Conservation (phyloP, 2,329 filamentous ascomycete genomes). For the Didymella segeticola region DNA sequence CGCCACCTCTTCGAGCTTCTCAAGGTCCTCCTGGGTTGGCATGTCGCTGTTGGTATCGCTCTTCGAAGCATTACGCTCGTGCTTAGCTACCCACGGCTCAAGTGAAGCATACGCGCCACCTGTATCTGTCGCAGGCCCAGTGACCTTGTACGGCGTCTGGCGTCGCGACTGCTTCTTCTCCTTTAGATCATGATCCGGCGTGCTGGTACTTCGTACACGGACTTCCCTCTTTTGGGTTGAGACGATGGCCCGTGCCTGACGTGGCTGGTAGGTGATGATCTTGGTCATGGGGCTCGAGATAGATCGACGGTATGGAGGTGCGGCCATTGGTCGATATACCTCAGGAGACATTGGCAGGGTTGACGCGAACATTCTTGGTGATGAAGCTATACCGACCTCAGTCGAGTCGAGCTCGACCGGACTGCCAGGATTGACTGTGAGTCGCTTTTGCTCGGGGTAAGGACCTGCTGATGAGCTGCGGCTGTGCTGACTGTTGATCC, state of each 20-base stretch:
- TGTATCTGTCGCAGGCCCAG: slow-evolving; percentile 9
- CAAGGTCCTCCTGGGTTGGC: slow-evolving; percentile 33
- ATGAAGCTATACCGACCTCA: slow-evolving; percentile 13
- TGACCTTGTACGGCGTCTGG: slow-evolving; percentile 36
- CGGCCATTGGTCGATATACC: slow-evolving; percentile 16
- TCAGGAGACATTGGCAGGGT: slow-evolving; percentile 15
- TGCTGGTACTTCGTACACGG: slow-evolving; percentile 16
- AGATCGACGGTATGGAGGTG: slow-evolving; percentile 20
- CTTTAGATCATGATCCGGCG: slow-evolving; percentile 10
- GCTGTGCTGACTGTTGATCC: slow-evolving; percentile 21
- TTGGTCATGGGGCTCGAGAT: slow-evolving; percentile 25
- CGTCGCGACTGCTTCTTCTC: slow-evolving; percentile 35
- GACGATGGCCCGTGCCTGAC: slow-evolving; percentile 13
- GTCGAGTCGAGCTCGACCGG: slow-evolving; percentile 29
- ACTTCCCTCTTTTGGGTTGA: slow-evolving; percentile 18
- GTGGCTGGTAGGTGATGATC: slow-evolving; percentile 20
- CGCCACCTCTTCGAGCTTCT: slow-evolving; percentile 29
- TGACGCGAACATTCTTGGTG: slow-evolving; percentile 6
- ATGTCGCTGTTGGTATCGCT: slow-evolving; percentile 28
- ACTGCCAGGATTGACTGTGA: slow-evolving; percentile 17
- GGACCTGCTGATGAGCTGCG: slow-evolving; percentile 22
- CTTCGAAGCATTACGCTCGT: slow-evolving; percentile 28
- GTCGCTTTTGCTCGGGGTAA: slow-evolving; percentile 9
- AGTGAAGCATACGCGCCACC: slow-evolving; percentile 31
- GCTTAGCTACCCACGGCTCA: slow-evolving; percentile 36